phyloP scores from a whole-genome alignment of 2,329 filamentous ascomycete species.

The Escovopsis weberi region DNA sequence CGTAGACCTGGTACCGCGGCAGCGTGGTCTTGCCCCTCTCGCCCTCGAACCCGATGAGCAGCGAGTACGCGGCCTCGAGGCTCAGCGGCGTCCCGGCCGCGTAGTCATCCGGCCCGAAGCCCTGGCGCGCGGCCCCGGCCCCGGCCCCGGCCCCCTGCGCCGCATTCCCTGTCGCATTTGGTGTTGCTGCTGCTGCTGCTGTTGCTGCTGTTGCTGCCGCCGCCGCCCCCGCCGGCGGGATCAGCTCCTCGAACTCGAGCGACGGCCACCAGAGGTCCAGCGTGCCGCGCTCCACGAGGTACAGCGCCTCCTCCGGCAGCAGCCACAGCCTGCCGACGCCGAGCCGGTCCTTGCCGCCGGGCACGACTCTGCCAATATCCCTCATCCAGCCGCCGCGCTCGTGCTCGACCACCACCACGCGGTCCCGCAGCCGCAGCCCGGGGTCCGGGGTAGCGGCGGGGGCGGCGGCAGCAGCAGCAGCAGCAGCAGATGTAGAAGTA shows the following conservation, averaged over 20 bases:
- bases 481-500: no score
- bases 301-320: conserved; percentile 82
- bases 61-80: conserved; percentile 77
- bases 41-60: conserved; percentile 59
- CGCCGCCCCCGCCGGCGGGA: conserved; percentile 21
- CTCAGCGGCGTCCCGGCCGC: conserved; percentile 68
- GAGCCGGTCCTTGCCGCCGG: conserved; percentile 38
- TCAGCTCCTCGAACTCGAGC: conserved; percentile 32
- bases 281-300: conserved; percentile 73
- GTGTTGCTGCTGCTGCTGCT: no score
- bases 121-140: conserved; percentile 6
- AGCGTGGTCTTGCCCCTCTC: conserved; percentile 47
- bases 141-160: no score
- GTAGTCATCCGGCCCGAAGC: conserved; percentile 26
- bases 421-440: conserved; percentile 24
- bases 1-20: conserved; percentile 78
- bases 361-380: conserved; percentile 55
- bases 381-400: conserved; percentile 59
- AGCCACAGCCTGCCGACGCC: conserved; percentile 61
- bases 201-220: no score
- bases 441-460: no score
- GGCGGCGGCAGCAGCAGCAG: no score
- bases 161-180: no score
- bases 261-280: conserved; percentile 77
- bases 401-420: conserved; percentile 54